These are phyloP conservation scores for Volvariella volvacea DNA, from an alignment of 1,284 basidiomycete genomes.

Conservation along the genomic window DNA sequence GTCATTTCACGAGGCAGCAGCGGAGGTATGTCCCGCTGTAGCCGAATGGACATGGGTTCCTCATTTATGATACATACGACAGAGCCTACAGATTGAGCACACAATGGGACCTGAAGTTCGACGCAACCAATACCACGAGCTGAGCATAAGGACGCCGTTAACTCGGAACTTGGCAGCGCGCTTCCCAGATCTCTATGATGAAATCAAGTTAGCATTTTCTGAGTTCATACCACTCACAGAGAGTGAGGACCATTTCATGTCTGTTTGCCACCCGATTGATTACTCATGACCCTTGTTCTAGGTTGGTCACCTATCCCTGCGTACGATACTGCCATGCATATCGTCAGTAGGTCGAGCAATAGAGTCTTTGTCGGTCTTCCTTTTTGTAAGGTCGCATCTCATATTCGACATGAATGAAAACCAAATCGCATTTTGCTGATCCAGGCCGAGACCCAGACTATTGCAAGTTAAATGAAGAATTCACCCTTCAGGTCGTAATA, in stretches of 20 bases:
- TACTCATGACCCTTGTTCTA: too few relatives aligned
- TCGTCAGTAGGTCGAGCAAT: conserved; percentile 16
- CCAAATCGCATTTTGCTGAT: not conserved
- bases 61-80: not conserved
- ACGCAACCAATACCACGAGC: conserved; percentile 8
- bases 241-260: conserved; percentile 2
- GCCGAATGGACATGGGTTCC: too few relatives aligned
- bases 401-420: not conserved
- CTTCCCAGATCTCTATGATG: conserved; percentile 12
- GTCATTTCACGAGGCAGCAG: conserved; percentile 25
- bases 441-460: conserved; percentile 12
- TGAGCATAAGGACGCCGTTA: conserved; percentile 9
- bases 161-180: conserved; percentile 10
- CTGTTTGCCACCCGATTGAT: not conserved
- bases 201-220: conserved; percentile 9
- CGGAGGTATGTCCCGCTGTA: conserved; percentile 26
- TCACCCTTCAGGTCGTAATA: conserved; percentile 9
- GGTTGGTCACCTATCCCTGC: conserved; percentile 13
- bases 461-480: conserved; percentile 8
- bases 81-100: conserved; percentile 9
- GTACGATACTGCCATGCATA: conserved; percentile 11
- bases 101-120: conserved; percentile 10
- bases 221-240: conserved; percentile 10
- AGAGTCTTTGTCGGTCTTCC: conserved; percentile 18
- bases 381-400: conserved; percentile 11